Evolutionary conservation across 495 filamentous ascomycete species (phyloP), one percentile per base, ranked within the genome.

Genomic region (Aspergillus ellipticus): DNA sequence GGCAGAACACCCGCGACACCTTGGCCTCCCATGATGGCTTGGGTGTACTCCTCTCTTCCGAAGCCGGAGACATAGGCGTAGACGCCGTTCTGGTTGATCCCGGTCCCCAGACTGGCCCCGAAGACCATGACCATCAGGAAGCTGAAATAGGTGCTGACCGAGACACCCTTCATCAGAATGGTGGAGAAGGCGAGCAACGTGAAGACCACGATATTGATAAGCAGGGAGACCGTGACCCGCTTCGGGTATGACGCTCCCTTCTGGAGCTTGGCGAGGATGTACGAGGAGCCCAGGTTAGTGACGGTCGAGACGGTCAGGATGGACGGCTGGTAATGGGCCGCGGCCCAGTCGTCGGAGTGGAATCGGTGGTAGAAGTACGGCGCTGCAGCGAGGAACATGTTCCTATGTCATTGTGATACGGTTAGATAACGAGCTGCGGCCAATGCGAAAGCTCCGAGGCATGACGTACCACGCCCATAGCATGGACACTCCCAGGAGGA

Each of bases 381-480:
- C 11, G 89, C 89, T 8, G 92, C 92, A 16, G 95, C 94, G 57
- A 99, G 83, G 75, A 97, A 96, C 93, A 96, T 96, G 76, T 96
- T 97, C 92, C 92, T 96, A 55, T 51, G 43, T 46, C n/a, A 50
- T 45, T 17, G 37, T 11, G 35, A 19, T 20, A 16, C 42, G 19
- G 28, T 54, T 42, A 52, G 48, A 33, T 29, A 17, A 28, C 22
- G 11, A 4, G 22, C 22, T 29, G 24, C 22, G 7, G 45, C 13
- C 24, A 39, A 39, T 39, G 35, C 35, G 35, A 39, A 5, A 39
- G 35, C 35, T 39, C 3, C n/a, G n/a, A 21, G 51, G 56, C 35
- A 39, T 45, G 42, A 67, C 85, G 64, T 85, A 97, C 92, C 92
- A 97, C 31, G 92, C 89, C 92, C 92, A 97, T 55, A 97, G 79